phyloP scores from a whole-genome alignment of 2,329 filamentous ascomycete species.

The Didymellaceae sp. region DNA sequence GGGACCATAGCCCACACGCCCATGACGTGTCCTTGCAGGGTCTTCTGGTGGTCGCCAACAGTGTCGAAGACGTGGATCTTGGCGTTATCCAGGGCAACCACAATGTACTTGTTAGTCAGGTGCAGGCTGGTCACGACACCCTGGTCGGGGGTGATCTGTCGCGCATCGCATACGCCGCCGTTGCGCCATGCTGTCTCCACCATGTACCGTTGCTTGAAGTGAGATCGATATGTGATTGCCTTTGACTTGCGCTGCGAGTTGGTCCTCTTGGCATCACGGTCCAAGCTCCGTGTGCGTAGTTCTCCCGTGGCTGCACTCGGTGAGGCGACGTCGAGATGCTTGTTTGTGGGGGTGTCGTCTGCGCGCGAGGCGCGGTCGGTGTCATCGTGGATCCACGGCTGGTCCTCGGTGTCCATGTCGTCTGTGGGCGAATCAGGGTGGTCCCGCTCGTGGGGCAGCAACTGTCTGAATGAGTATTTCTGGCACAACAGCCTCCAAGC shows the following conservation, averaged over 20 bases:
- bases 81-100: slow-evolving; percentile 95
- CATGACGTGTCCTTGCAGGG: slow-evolving; percentile 95
- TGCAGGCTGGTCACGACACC: slow-evolving; percentile 96
- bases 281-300: slow-evolving; percentile 63
- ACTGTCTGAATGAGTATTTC: slow-evolving; percentile 83
- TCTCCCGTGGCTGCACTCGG: slow-evolving; percentile 56
- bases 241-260: slow-evolving; percentile 59
- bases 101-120: slow-evolving; percentile 93
- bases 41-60: slow-evolving; percentile 85
- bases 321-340: slow-evolving; percentile 36
- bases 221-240: slow-evolving; percentile 86
- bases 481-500: slow-evolving; percentile 98
- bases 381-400: slow-evolving; percentile 36
- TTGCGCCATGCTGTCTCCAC: slow-evolving; percentile 97
- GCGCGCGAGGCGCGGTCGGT: slow-evolving; percentile 34
- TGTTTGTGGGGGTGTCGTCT: slow-evolving; percentile 34
- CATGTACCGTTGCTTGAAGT: slow-evolving; percentile 97
- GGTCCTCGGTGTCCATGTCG: slow-evolving; percentile 34
- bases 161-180: slow-evolving; percentile 81
- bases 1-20: slow-evolving; percentile 99
- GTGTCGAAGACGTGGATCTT: slow-evolving; percentile 99
- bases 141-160: slow-evolving; percentile 93
- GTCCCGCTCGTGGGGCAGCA: slow-evolving; percentile 55
- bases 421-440: slow-evolving; percentile 36
- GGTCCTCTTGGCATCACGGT: slow-evolving; percentile 54